phyloP scores from a whole-genome alignment of 257 asterid species.

The Ocimum tenuiflorum region DNA sequence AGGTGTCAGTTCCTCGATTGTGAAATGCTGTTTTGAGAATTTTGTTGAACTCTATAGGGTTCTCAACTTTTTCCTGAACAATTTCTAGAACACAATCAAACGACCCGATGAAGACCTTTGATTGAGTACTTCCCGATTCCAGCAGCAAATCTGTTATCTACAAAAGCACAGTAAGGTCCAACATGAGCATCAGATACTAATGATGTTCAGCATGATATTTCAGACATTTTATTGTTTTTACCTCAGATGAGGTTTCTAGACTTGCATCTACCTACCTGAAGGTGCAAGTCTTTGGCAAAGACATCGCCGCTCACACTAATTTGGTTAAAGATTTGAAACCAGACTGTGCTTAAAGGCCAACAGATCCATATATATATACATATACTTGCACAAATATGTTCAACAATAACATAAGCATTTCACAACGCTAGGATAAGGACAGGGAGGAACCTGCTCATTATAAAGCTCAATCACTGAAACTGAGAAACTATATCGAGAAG shows the following conservation, averaged over 20 bases:
- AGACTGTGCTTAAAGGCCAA: not conserved
- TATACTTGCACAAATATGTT: slow-evolving; percentile 4
- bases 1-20: slow-evolving; percentile 63
- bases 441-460: slow-evolving; percentile 72
- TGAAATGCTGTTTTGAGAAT: slow-evolving; percentile 75
- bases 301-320: slow-evolving; percentile 12
- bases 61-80: slow-evolving; percentile 77
- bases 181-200: slow-evolving; percentile 35
- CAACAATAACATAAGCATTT: slow-evolving; percentile 8
- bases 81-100: slow-evolving; percentile 54
- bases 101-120: slow-evolving; percentile 55
- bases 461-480: slow-evolving; percentile 81
- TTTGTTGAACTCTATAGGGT: slow-evolving; percentile 78
- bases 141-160: slow-evolving; percentile 79
- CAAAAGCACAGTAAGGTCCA: slow-evolving; percentile 33
- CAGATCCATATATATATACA: not conserved
- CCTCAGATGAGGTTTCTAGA: not conserved
- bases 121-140: slow-evolving; percentile 53
- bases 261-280: slow-evolving; percentile 9
- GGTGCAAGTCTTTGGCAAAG: slow-evolving; percentile 13
- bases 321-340: not conserved
- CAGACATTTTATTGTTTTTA: not conserved
- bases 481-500: slow-evolving; percentile 69
- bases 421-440: slow-evolving; percentile 9
- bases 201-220: slow-evolving; percentile 12